Base-by-base conservation (phyloP, 768 basidiomycete species). In the Pleurotus cornucopiae region DNA sequence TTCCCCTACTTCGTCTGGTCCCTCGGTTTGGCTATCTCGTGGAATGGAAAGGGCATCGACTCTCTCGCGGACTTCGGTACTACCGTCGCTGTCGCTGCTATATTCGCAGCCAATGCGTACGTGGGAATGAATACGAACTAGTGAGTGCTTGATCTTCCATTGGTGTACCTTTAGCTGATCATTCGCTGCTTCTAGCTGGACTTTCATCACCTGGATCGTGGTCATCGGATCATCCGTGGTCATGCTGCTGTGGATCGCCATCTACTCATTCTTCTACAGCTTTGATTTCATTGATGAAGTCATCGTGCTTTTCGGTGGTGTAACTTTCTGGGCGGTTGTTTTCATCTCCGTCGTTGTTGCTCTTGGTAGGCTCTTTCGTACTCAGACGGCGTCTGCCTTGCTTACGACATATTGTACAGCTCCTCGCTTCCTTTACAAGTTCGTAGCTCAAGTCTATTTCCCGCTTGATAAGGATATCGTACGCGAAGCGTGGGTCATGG, bases 401-500 rank as follows among this genome's bases (percentile, higher is more conserved):
- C 23, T n/a, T 14, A 43, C 58, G 55, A 55, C 12, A 52, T 52
- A 12, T 30, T 54, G 49, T 46, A 18, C 49, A 92, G 91, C 84
- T 4, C 96, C 96, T 0, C 83, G 91, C 13, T 93, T 91, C 74
- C 54, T 95, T 30, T 75, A 84, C 70, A 91, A 91, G 65, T 92
- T 82, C 66, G 65, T 87, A 58, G 74, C 79, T 7, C 76, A 85
- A 1, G 79, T 85, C 0, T 97, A 94, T 64, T 71, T 68, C 47
- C 94, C 95, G 2, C 74, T 85, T 14, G 96, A 98, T 76, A 88
- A 85, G 66, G 91, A 97, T 63, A 86, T 98, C 55, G 77, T 98
- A 6, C 86, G 96, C 25, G 96, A 98, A 75, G 88, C 85, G 82
- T 93, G 90, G 91, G 89, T 93, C 3, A 64, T 69, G 57, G 91